These are phyloP conservation scores for Caryocar brasiliense DNA, from an alignment of 441 rosid species.

Conservation along the genomic window DNA sequence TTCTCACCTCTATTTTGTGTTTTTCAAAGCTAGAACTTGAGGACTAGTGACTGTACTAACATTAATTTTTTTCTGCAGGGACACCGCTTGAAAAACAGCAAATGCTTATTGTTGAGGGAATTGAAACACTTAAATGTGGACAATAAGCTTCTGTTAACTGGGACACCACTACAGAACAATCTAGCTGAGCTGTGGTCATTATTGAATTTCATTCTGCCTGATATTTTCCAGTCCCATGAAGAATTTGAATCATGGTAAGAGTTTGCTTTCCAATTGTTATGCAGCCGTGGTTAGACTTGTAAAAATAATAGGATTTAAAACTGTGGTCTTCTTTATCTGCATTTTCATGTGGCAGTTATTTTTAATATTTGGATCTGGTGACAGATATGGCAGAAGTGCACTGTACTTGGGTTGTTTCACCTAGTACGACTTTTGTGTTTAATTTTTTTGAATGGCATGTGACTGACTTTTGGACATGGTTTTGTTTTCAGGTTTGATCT, in stretches of 20 bases:
- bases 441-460: no score
- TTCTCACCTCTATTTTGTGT: not conserved
- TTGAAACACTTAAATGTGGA: slow-evolving; percentile 41
- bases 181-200: slow-evolving; percentile 94
- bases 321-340: no score
- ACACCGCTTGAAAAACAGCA: slow-evolving; percentile 81
- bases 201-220: slow-evolving; percentile 87
- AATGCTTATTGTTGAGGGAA: slow-evolving; percentile 72
- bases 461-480: slow-evolving; percentile 2
- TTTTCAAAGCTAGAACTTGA: not conserved
- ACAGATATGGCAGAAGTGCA: no score
- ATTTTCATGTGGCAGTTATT: no score
- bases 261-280: slow-evolving; percentile 14
- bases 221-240: slow-evolving; percentile 81
- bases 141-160: slow-evolving; percentile 86
- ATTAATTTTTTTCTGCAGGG: slow-evolving; percentile 40
- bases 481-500: slow-evolving; percentile 70
- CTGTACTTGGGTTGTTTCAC: no score
- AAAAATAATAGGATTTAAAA: no score
- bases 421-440: no score
- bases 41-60: slow-evolving; percentile 4
- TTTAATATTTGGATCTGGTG: no score
- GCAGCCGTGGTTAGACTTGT: no score
- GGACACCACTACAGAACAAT: slow-evolving; percentile 95
- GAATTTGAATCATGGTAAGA: slow-evolving; percentile 96